These are phyloP conservation scores for Fusarium cyanostomum DNA, from an alignment of 2,329 filamentous ascomycete genomes.

Conservation along the genomic window DNA sequence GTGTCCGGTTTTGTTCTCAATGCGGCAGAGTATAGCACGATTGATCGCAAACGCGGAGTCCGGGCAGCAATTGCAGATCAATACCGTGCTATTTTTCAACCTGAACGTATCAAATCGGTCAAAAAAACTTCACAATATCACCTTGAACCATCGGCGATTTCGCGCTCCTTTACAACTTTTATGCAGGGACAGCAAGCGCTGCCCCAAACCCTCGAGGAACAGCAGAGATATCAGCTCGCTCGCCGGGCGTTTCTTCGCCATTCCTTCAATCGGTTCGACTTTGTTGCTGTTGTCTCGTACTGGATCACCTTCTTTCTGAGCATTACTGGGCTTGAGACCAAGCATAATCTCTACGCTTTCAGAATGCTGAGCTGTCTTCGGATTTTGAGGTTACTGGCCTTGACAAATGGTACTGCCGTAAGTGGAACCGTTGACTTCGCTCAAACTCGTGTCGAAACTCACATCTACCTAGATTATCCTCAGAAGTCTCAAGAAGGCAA, in stretches of 20 bases:
- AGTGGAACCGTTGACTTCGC: slow-evolving; percentile 46
- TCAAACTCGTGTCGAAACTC: slow-evolving; percentile 5
- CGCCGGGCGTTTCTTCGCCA: slow-evolving; percentile 92
- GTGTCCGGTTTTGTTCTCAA: slow-evolving; percentile 96
- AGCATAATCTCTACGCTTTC: slow-evolving; percentile 84
- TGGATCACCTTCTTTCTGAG: slow-evolving; percentile 88
- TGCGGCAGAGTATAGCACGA: slow-evolving; percentile 89
- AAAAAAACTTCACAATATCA: slow-evolving; percentile 60
- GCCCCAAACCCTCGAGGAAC: slow-evolving; percentile 74
- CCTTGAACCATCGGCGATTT: slow-evolving; percentile 70
- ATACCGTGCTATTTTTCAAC: slow-evolving; percentile 81
- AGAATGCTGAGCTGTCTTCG: slow-evolving; percentile 96
- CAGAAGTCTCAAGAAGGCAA: slow-evolving; percentile 93
- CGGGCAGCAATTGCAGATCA: slow-evolving; percentile 79
- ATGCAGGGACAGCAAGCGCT: slow-evolving; percentile 68
- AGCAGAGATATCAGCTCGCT: slow-evolving; percentile 85
- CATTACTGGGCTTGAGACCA: slow-evolving; percentile 73
- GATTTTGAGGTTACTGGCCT: slow-evolving; percentile 86
- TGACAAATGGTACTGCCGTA: slow-evolving; percentile 93
- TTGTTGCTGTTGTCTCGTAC: slow-evolving; percentile 92
- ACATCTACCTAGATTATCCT: slow-evolving; percentile 76
- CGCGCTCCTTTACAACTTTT: slow-evolving; percentile 83
- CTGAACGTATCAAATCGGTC: slow-evolving; percentile 76
- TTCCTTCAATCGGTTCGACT: slow-evolving; percentile 95
- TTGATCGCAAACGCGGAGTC: slow-evolving; percentile 80